Conservation (phyloP, 306 rosid genomes). For the Pyrus communis region DNA sequence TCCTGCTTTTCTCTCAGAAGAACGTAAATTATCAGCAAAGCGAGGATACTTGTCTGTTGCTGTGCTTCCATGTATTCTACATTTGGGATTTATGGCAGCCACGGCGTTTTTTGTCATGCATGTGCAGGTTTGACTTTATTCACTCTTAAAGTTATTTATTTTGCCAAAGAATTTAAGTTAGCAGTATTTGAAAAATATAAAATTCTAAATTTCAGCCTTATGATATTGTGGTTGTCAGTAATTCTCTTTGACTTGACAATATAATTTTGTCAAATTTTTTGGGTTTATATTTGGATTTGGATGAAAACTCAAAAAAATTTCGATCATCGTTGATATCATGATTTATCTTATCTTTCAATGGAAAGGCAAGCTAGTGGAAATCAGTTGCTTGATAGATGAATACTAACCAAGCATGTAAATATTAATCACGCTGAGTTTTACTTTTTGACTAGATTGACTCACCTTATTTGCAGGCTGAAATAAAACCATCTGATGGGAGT, state of each 20-base stretch:
- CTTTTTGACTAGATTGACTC: not conserved
- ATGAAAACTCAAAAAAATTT: not conserved
- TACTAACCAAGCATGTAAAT: not conserved
- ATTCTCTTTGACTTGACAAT: not conserved
- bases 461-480: slow-evolving; percentile 42
- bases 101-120: slow-evolving; percentile 85
- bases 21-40: slow-evolving; percentile 23
- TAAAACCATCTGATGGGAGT: slow-evolving; percentile 53
- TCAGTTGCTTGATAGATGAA: not conserved
- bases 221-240: not conserved
- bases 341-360: not conserved
- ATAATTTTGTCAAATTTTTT: not conserved
- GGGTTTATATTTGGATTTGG: not conserved
- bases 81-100: slow-evolving; percentile 73
- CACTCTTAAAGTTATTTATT: not conserved
- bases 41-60: slow-evolving; percentile 56
- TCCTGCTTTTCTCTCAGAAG: slow-evolving; percentile 15
- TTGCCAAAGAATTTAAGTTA: not conserved
- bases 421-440: not conserved
- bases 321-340: not conserved
- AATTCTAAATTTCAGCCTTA: not conserved
- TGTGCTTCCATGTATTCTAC: slow-evolving; percentile 74
- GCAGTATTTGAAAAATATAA: not conserved
- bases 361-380: not conserved
- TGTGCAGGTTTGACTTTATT: slow-evolving; percentile 63